These are phyloP conservation scores for Cystobasidium onofrii DNA, from an alignment of 768 basidiomycete species.

Conservation along the genomic window DNA sequence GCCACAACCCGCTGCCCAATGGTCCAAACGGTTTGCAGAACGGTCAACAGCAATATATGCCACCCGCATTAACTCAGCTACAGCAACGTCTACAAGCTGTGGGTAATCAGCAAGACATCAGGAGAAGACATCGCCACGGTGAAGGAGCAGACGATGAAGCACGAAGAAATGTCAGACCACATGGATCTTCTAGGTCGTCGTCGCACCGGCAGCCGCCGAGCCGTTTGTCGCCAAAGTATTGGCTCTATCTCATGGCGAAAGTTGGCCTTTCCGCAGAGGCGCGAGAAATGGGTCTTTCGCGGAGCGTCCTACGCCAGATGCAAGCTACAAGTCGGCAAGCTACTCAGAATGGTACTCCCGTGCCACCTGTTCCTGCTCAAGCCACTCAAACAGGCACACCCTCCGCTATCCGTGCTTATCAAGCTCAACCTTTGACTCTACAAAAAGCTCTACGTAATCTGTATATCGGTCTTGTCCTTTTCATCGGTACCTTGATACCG, in stretches of 20 bases:
- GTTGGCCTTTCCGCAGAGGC: slow-evolving; percentile 40
- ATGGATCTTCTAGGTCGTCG: not conserved
- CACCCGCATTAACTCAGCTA: not conserved
- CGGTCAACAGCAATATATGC: not conserved
- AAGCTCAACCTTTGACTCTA: not conserved
- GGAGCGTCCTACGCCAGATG: not conserved
- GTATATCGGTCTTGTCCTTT: slow-evolving; percentile 34
- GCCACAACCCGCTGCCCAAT: not conserved
- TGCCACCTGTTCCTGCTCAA: not conserved
- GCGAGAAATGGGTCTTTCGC: slow-evolving; percentile 38
- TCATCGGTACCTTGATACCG: slow-evolving; percentile 40
- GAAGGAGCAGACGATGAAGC: not conserved
- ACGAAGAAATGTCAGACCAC: not conserved
- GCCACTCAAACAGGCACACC: not conserved
- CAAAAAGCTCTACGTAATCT: slow-evolving; percentile 8
- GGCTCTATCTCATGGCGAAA: slow-evolving; percentile 39
- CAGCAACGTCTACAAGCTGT: not conserved
- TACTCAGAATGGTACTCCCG: not conserved
- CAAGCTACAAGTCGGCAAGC: not conserved
- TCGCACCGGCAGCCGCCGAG: slow-evolving; percentile 22
- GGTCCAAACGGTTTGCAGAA: too few relatives aligned
- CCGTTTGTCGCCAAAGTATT: slow-evolving; percentile 38
- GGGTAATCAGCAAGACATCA: not conserved
- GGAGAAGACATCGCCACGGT: not conserved
- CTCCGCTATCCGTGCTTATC: not conserved